Base-by-base conservation (phyloP, 202 grass and related monocot genomes). In the Eragrostis tef region DNA sequence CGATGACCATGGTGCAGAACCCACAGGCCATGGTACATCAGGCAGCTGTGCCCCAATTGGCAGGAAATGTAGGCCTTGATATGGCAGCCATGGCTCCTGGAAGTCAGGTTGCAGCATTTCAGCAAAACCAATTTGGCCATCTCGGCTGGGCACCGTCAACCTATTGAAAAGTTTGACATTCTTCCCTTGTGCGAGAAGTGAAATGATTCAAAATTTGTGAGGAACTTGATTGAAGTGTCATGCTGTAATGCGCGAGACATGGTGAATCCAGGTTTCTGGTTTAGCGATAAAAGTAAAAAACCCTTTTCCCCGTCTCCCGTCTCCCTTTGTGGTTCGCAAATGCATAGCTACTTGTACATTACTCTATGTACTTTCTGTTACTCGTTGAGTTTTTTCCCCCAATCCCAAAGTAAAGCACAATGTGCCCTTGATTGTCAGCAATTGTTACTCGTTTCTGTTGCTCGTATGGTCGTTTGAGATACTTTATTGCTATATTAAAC, bases 11-110 rank as follows among this genome's bases (percentile, higher is more conserved):
- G 76, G 72, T 90, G 57, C 87, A 89, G 71, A 83, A 83, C 41
- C 89, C 89, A 19, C 94, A 94, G 59, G 63, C 73, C n/a, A 83
- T 94, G 88, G 70, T 92, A 34, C 94, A 97, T 86, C 87, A 92
- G 61, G 79, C 75, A 17, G 81, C 81, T 21, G 47, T 39, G 9
- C 81, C 87, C 0, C 71, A 75, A 3, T 70, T 91, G n/a, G 87
- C 89, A 79, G 89, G 87, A 53, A 93, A 83, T 72, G 50, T 91
- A 6, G 75, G 94, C 48, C 69, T 94, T 47, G 91, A 90, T 67
- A 89, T 94, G 80, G 62, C 85, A 6, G 27, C 80, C 17, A 82
- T 88, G 56, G 80, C 81, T 26, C 80, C 91, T 34, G 91, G 83
- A 44, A 81, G 86, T 59, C 88, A 94, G 81, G 77, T 88, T 69